Percentiles rank a stretch among this genome's conserved stretches.
These are phyloP conservation scores for Boletus sensibilis DNA, from an alignment of 768 basidiomycete species.

Conservation along the genomic window DNA sequence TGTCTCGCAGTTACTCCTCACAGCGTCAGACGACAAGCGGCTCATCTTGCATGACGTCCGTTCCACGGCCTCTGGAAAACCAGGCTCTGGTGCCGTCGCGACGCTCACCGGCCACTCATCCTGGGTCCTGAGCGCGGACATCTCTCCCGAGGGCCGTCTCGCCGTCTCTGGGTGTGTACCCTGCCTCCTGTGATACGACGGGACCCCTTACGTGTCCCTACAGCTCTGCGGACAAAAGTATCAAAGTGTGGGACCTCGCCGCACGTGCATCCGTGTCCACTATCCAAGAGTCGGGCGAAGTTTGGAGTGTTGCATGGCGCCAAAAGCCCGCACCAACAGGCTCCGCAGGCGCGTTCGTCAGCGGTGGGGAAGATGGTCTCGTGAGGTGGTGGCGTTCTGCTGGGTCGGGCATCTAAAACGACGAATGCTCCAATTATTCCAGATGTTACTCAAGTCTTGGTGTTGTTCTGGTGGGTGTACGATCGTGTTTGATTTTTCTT, in stretches of 20 bases:
- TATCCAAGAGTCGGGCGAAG: constrained; percentile 73
- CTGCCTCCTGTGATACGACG: background rate
- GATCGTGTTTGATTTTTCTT: background rate
- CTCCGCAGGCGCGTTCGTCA: constrained; percentile 62
- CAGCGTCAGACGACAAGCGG: constrained; percentile 90
- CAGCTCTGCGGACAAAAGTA: constrained; percentile 82
- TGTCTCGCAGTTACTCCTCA: constrained; percentile 68
- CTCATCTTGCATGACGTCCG: constrained; percentile 90
- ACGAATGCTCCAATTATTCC: too few species aligned
- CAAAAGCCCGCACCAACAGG: constrained; percentile 57
- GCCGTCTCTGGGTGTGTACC: constrained; percentile 72
- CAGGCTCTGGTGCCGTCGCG: constrained; percentile 76
- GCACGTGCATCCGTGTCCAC: constrained; percentile 75
- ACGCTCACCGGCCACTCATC: constrained; percentile 86
- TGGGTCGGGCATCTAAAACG: constrained; percentile 39
- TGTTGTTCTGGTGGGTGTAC: background rate
- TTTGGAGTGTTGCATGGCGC: constrained; percentile 83
- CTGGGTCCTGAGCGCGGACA: constrained; percentile 83
- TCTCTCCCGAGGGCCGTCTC: constrained; percentile 78
- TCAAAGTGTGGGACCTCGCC: constrained; percentile 85
- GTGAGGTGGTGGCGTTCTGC: constrained; percentile 80
- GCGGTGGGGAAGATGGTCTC: constrained; percentile 70
- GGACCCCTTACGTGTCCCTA: background rate
- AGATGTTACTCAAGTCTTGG: background rate
- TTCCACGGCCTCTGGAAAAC: constrained; percentile 52